A percentile compares a stretch with the other conserved stretches of the same genome.
Conservation (phyloP, 495 filamentous ascomycete genomes). For the Annulohypoxylon stygium region DNA sequence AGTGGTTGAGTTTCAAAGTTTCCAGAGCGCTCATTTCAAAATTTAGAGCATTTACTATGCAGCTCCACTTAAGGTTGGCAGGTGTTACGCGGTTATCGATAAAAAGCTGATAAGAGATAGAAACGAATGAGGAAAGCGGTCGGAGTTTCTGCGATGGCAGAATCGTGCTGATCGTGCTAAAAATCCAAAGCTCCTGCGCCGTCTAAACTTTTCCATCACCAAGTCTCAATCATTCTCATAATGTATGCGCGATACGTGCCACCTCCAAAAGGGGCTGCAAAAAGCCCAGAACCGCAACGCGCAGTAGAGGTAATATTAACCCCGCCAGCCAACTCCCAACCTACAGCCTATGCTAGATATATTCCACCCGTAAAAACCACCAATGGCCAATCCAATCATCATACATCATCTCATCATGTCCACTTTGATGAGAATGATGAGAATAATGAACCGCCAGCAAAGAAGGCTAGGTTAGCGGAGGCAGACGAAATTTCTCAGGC, state of each 20-base stretch:
- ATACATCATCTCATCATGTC: constrained; percentile 38
- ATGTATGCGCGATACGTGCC: constrained; percentile 62
- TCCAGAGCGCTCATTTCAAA: neutral
- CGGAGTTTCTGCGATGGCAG: constrained; percentile 50
- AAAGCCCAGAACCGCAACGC: constrained; percentile 15
- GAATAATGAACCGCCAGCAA: constrained; percentile 35
- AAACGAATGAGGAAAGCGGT: constrained; percentile 44
- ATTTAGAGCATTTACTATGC: neutral
- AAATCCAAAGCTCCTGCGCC: neutral
- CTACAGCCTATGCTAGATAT: constrained; percentile 59
- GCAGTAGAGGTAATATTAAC: constrained; percentile 13
- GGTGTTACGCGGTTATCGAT: constrained; percentile 15
- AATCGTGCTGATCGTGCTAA: constrained; percentile 16
- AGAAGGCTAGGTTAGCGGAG: constrained; percentile 44
- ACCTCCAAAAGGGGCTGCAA: constrained; percentile 47
- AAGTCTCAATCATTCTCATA: constrained; percentile 7
- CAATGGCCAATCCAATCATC: constrained; percentile 30
- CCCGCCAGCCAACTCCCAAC: constrained; percentile 35
- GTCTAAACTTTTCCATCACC: constrained; percentile 14
- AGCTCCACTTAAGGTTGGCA: neutral
- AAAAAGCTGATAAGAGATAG: constrained; percentile 28
- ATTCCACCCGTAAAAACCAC: constrained; percentile 49
- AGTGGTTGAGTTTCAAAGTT: neutral
- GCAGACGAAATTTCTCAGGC: constrained; percentile 16
- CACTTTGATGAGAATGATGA: constrained; percentile 41